Conservation (phyloP, 768 basidiomycete genomes). For the Mycena polygramma region DNA sequence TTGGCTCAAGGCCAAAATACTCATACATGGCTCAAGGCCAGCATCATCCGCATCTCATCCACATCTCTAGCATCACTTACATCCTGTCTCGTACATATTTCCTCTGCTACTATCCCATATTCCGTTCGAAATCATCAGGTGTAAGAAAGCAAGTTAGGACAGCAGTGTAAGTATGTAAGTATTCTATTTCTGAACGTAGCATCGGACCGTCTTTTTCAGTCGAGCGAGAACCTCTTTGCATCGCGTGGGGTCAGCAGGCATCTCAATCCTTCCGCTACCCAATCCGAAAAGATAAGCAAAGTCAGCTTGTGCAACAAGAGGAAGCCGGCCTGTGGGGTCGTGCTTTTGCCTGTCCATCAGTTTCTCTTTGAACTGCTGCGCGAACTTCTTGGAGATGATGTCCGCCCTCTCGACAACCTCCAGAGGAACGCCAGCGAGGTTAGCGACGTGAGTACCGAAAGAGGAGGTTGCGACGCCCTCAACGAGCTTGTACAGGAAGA, state of each 20-base stretch:
- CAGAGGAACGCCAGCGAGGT: constrained; percentile 90
- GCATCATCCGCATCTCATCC: constrained; percentile 23
- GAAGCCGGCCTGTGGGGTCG: constrained; percentile 68
- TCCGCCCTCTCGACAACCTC: constrained; percentile 92
- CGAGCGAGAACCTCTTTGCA: constrained; percentile 65
- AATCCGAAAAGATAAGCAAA: constrained; percentile 83
- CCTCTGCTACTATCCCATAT: constrained; percentile 1
- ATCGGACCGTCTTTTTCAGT: constrained; percentile 58
- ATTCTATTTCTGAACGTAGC: constrained; percentile 34
- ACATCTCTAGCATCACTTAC: constrained; percentile 25
- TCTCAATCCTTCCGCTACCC: constrained; percentile 63
- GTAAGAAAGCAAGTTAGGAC: neutral
- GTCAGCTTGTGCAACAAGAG: constrained; percentile 90
- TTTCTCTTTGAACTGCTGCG: constrained; percentile 87
- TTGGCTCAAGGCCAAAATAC: constrained; percentile 38
- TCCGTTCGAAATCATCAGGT: neutral
- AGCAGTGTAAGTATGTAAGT: neutral
- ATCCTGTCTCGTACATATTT: constrained; percentile 13
- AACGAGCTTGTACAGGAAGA: constrained; percentile 96
- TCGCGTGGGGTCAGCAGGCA: constrained; percentile 68
- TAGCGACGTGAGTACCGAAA: constrained; percentile 95
- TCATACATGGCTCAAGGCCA: constrained; percentile 44
- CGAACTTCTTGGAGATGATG: constrained; percentile 87
- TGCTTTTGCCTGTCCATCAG: constrained; percentile 74
- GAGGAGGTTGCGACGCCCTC: constrained; percentile 89